These are phyloP conservation scores for Neurospora africana DNA, from an alignment of 495 filamentous ascomycete genomes.

Conservation along the genomic window DNA sequence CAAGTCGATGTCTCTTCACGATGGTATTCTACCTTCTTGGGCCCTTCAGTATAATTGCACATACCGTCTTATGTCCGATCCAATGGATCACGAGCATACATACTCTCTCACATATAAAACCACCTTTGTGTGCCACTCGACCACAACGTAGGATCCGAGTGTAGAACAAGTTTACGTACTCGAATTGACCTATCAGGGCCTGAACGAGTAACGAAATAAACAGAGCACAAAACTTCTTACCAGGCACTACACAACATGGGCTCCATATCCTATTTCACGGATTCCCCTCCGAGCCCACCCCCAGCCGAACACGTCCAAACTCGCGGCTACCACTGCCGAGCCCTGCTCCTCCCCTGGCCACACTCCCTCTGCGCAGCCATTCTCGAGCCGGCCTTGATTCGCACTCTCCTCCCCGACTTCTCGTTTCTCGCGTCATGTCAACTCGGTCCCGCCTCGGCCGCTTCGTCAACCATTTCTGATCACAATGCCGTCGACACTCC, in stretches of 20 bases:
- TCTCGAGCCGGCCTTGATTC: background rate
- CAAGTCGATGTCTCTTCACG: background rate
- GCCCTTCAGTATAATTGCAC: background rate
- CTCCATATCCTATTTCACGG: background rate
- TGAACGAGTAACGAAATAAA: background rate
- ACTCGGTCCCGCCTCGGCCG: background rate
- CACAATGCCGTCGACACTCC: background rate
- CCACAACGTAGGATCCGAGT: background rate
- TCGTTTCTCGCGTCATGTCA: background rate
- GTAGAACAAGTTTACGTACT: background rate
- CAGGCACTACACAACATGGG: background rate
- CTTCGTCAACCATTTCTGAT: background rate
- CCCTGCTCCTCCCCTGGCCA: background rate
- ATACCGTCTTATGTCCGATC: background rate
- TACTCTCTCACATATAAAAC: background rate
- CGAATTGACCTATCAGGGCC: background rate
- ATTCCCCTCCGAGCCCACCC: background rate
- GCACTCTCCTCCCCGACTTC: background rate
- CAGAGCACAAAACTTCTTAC: background rate
- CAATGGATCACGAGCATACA: background rate
- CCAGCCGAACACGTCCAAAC: background rate
- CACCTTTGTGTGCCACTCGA: background rate
- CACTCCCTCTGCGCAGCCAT: background rate
- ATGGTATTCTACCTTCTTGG: background rate
- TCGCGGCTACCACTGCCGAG: background rate